Percentiles rank a stretch among this genome's conserved stretches.
Evolutionary conservation across 805 yeast genomes (phyloP).

Genomic region (Huiozyma naganishii): DNA sequence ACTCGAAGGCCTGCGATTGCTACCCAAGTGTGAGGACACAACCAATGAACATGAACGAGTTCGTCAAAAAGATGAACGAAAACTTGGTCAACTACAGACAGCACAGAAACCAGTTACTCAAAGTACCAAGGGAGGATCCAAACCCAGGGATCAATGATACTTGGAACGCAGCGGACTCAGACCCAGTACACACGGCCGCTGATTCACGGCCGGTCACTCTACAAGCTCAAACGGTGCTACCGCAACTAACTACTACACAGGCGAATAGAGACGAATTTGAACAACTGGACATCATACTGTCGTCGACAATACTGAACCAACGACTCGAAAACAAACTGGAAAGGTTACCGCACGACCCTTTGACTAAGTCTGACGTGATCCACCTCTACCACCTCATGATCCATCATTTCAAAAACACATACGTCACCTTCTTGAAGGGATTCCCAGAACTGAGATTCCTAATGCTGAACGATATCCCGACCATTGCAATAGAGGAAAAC

Average conservation of each 20-base stretch:
- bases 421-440: slow-evolving; percentile 26
- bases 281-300: slow-evolving; percentile 1
- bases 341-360: slow-evolving; percentile 22
- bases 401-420: slow-evolving; percentile 29
- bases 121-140: not conserved
- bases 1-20: slow-evolving; percentile 34
- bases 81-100: slow-evolving; percentile 17
- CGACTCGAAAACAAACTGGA: slow-evolving; percentile 7
- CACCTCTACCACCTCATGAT: slow-evolving; percentile 29
- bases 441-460: slow-evolving; percentile 29
- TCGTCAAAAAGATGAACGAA: slow-evolving; percentile 22
- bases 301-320: slow-evolving; percentile 1
- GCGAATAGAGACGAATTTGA: not conserved
- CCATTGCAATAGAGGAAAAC: slow-evolving; percentile 22
- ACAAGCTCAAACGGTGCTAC: not conserved
- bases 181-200: not conserved
- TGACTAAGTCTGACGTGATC: slow-evolving; percentile 26
- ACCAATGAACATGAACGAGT: slow-evolving; percentile 27
- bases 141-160: not conserved
- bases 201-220: not conserved
- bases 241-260: not conserved
- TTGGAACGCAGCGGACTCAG: not conserved
- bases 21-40: slow-evolving; percentile 35
- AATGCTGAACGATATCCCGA: slow-evolving; percentile 32
- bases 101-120: slow-evolving; percentile 14